These are phyloP conservation scores for Pyrenochaeta sp. DNA, from an alignment of 2,329 filamentous ascomycete species.

Conservation along the genomic window DNA sequence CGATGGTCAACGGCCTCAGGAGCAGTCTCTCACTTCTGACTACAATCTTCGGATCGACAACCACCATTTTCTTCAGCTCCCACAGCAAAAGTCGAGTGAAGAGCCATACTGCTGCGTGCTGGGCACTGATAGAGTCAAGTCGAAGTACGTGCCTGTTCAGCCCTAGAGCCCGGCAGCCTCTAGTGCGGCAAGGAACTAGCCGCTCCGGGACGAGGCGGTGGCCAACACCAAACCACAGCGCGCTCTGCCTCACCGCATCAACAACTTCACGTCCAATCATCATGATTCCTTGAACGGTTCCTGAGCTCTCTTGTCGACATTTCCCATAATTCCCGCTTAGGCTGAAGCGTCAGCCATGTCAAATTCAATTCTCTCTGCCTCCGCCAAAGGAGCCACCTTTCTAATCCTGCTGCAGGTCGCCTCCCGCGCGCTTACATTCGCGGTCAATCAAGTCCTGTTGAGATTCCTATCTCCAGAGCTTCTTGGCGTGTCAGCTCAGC, in stretches of 20 bases:
- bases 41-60: conserved; percentile 41
- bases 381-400: conserved; percentile 78
- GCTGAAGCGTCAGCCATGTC: conserved; percentile 33
- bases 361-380: conserved; percentile 51
- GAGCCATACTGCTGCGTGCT: conserved; percentile 40
- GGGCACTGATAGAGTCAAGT: conserved; percentile 13
- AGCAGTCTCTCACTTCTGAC: conserved; percentile 62
- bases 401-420: conserved; percentile 87
- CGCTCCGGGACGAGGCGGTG: conserved; percentile 25
- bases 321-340: conserved; percentile 11
- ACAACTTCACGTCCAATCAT: conserved; percentile 29
- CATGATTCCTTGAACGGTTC: conserved; percentile 25
- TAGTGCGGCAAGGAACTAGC: conserved; percentile 28
- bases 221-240: conserved; percentile 30
- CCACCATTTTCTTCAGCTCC: conserved; percentile 37
- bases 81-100: conserved; percentile 4
- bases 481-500: conserved; percentile 84
- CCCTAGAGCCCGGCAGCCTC: not conserved
- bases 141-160: conserved; percentile 23
- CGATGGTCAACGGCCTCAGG: conserved; percentile 59
- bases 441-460: conserved; percentile 89
- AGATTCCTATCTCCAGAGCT: conserved; percentile 86
- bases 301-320: conserved; percentile 12
- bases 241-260: conserved; percentile 25
- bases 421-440: conserved; percentile 88